These are phyloP conservation scores for Geosmithia flava DNA, from an alignment of 2,329 filamentous ascomycete species.

Conservation along the genomic window DNA sequence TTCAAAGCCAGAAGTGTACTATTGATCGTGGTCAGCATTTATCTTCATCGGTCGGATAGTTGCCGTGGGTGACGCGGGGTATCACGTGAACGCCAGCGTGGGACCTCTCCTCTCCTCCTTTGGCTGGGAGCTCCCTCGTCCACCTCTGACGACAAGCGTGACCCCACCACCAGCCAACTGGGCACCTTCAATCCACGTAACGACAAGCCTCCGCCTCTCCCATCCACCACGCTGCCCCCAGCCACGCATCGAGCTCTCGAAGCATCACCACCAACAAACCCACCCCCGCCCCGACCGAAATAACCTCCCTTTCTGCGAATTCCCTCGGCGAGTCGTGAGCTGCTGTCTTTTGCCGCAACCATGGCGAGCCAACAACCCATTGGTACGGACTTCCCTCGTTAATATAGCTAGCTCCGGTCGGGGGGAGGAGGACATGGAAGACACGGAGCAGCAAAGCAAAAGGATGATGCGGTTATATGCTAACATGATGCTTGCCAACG, in stretches of 20 bases:
- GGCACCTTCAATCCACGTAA: slow-evolving; percentile 2
- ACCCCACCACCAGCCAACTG: slow-evolving; percentile 17
- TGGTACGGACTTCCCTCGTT: slow-evolving; percentile 21
- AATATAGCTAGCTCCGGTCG: background rate
- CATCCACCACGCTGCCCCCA: background rate
- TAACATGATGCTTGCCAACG: slow-evolving; percentile 9
- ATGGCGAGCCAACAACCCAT: slow-evolving; percentile 43
- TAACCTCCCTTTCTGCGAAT: background rate
- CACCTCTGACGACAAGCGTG: slow-evolving; percentile 21
- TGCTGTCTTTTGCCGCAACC: slow-evolving; percentile 10
- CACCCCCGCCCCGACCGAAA: background rate
- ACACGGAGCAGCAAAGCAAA: background rate
- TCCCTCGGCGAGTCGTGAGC: background rate
- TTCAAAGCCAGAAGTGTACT: background rate
- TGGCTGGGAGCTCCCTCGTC: slow-evolving; percentile 3
- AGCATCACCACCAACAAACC: background rate
- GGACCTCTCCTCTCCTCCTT: background rate
- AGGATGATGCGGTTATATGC: slow-evolving; percentile 2
- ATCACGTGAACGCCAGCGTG: slow-evolving; percentile 22
- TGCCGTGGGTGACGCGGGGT: slow-evolving; percentile 12
- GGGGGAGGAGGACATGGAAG: background rate
- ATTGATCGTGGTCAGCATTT: background rate
- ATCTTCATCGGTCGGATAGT: background rate
- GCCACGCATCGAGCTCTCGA: slow-evolving; percentile 1
- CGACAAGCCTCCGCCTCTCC: background rate